These are phyloP conservation scores for Colletotrichum godetiae DNA, from an alignment of 2,329 filamentous ascomycete species.

Conservation along the genomic window DNA sequence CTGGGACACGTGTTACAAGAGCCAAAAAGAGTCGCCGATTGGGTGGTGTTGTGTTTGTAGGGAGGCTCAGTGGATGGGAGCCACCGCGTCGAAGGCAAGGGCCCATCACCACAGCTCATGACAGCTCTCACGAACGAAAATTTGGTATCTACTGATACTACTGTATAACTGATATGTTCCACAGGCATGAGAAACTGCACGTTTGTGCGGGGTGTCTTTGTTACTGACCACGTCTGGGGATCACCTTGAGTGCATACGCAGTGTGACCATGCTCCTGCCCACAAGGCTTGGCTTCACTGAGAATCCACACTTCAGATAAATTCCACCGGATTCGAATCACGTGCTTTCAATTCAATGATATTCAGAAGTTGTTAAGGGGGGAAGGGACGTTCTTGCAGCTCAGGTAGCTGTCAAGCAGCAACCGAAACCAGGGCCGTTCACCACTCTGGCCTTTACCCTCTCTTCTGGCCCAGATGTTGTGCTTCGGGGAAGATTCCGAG, in stretches of 20 bases:
- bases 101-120: not conserved
- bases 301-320: not conserved
- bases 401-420: not conserved
- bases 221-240: not conserved
- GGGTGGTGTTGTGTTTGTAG: not conserved
- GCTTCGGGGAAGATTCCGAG: not conserved
- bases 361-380: not conserved
- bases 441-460: not conserved
- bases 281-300: not conserved
- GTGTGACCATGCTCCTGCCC: not conserved
- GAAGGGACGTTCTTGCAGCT: not conserved
- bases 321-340: not conserved
- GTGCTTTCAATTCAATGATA: not conserved
- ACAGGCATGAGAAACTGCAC: not conserved
- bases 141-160: fast-evolving
- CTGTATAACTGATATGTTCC: not conserved
- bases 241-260: not conserved
- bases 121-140: no score
- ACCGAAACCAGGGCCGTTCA: not conserved
- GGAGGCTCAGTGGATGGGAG: not conserved
- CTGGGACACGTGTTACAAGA: not conserved
- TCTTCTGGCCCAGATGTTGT: not conserved
- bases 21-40: not conserved
- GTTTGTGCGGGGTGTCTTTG: constrained; percentile 1
- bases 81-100: not conserved